phyloP scores from a whole-genome alignment of 2,329 filamentous ascomycete species.

The Gaeumannomyces tritici region DNA sequence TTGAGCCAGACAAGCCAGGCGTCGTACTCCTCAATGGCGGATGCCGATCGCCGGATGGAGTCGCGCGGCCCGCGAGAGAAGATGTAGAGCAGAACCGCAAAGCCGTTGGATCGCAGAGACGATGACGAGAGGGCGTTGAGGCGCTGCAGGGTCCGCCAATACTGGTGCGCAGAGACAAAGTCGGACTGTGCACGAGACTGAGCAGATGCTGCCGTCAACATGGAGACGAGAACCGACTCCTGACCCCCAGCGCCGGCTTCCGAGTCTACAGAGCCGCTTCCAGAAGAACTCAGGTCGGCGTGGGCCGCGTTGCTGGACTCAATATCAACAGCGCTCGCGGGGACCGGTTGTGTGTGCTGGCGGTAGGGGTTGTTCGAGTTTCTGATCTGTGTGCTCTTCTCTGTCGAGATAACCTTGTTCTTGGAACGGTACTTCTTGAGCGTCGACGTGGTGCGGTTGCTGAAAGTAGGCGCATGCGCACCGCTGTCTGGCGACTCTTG shows the following conservation, averaged over 20 bases:
- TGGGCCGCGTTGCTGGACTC: background rate
- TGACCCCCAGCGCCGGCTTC: background rate
- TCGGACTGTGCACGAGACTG: slow-evolving; percentile 72
- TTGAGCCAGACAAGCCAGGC: slow-evolving; percentile 78
- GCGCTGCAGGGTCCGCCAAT: slow-evolving; percentile 74
- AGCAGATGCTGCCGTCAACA: slow-evolving; percentile 67
- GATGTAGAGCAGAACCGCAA: slow-evolving; percentile 62
- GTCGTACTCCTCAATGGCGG: slow-evolving; percentile 68
- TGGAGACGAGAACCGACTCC: slow-evolving; percentile 50
- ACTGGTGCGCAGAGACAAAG: slow-evolving; percentile 75
- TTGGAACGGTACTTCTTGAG: slow-evolving; percentile 51
- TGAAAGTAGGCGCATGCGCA: slow-evolving; percentile 51
- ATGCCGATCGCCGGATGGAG: slow-evolving; percentile 58
- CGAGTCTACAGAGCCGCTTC: background rate
- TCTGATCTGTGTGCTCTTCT: slow-evolving; percentile 42
- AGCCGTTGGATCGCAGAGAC: slow-evolving; percentile 56
- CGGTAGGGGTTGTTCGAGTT: slow-evolving; percentile 41
- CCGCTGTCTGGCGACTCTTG: slow-evolving; percentile 44
- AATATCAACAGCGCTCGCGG: background rate
- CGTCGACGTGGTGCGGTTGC: slow-evolving; percentile 53
- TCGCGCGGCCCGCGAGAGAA: slow-evolving; percentile 64
- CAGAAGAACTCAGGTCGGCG: slow-evolving; percentile 5
- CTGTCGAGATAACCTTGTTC: slow-evolving; percentile 44
- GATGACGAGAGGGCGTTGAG: slow-evolving; percentile 53
- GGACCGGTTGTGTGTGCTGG: slow-evolving; percentile 15